These are phyloP conservation scores for Anacardium occidentale DNA, from an alignment of 345 rosid species.

Conservation along the genomic window DNA sequence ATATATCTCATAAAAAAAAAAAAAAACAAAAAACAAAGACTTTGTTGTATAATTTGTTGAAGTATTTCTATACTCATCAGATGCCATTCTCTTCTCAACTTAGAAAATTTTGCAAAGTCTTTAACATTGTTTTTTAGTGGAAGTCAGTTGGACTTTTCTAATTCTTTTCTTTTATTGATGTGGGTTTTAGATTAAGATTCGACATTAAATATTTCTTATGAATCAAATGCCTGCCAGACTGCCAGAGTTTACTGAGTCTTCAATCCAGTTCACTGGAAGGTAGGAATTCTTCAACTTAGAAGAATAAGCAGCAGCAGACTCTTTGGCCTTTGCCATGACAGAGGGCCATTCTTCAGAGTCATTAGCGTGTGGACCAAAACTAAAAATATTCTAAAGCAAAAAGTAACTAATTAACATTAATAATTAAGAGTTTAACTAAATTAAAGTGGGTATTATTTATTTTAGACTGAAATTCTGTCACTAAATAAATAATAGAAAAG, in stretches of 20 bases:
- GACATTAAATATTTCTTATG: no score
- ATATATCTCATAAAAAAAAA: neutral
- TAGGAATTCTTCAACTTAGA: neutral
- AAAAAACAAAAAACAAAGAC: neutral
- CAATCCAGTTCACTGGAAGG: neutral
- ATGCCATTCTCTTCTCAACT: slow-evolving; percentile 15
- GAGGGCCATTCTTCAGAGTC: neutral
- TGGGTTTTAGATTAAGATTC: no score
- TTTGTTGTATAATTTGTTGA: neutral
- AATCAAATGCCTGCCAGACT: no score
- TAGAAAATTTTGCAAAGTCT: slow-evolving; percentile 14
- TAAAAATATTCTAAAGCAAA: neutral
- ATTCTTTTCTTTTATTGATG: no score
- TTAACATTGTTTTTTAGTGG: slow-evolving; percentile 23
- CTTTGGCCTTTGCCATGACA: neutral
- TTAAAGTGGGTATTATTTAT: neutral
- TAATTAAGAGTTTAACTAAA: no score
- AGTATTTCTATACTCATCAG: slow-evolving; percentile 18
- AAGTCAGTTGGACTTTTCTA: slow-evolving; percentile 18
- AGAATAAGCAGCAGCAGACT: neutral
- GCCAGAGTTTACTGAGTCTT: neutral
- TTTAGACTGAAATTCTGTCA: neutral
- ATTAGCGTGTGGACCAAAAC: slow-evolving; percentile 6
- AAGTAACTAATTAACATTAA: neutral
- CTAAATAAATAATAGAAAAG: neutral